Evolutionary conservation across 306 rosid genomes (phyloP), one percentile per base, ranked within the genome.

Genomic region (Quillaja saponaria): DNA sequence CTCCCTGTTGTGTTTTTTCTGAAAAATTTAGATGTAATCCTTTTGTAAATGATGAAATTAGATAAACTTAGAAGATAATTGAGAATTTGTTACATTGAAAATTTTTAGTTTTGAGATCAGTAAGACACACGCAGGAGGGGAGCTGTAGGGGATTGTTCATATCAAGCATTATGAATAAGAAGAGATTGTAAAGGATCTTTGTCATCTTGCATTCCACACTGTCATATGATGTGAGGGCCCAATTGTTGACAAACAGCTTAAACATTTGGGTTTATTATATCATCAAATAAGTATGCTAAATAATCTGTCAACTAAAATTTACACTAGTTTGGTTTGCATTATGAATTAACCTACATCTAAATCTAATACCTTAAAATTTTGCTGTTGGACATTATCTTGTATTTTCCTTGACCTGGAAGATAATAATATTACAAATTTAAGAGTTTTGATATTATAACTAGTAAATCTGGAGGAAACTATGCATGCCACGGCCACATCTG

Each of bases 231-330:
- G 44, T 37, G 59, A 7, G 51, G 41, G 49, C 21, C 34, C 10
- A 42, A 4, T 10, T 63, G 48, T 35, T 55, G 39, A 14, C 37
- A 8, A n/a, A 67, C 9, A 14, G 6, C 10, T 8, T 21, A 21
- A 46, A 33, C 55, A 53, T 51, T 64, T 52, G 7, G 7, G 35
- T 37, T 34, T 44, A 11, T 2, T 16, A 15, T 16, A 51, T 16
- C n/a, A 47, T 53, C 41, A 13, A 12, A n/a, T 15, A 45, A 62
- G 6, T 20, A 57, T 35, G 44, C 60, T 54, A 46, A 69, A 38
- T 13, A 66, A 18, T 33, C 42, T 33, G 49, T 34, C 1, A 33
- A 70, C 42, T 49, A 25, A 14, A n/a, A 3, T 12, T 48, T 13
- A n/a, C 51, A 54, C n/a, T n/a, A n/a, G n/a, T n/a, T n/a, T n/a